phyloP scores from a whole-genome alignment of 345 rosid species.

The Moricandia moricandioides region DNA sequence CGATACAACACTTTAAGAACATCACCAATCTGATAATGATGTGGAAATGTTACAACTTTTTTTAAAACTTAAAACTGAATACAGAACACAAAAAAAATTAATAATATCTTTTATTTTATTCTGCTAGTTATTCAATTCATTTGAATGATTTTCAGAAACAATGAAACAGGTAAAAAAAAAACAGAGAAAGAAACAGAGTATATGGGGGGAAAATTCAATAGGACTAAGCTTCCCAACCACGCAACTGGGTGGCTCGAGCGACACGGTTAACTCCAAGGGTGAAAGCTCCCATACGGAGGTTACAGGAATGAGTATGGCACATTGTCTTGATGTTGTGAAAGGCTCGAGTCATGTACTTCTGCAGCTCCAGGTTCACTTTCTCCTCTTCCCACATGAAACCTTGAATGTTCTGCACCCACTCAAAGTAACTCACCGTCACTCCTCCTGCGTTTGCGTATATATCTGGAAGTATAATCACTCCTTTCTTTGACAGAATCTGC shows the following conservation, averaged over 20 bases:
- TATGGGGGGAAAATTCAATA: not conserved
- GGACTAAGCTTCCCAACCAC: slow-evolving; percentile 92
- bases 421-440: slow-evolving; percentile 98
- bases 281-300: slow-evolving; percentile 98
- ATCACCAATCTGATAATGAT: not conserved
- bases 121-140: not conserved
- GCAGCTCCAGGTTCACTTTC: slow-evolving; percentile 71
- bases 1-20: not conserved
- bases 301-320: slow-evolving; percentile 84
- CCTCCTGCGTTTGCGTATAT: slow-evolving; percentile 98
- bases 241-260: slow-evolving; percentile 76
- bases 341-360: slow-evolving; percentile 83
- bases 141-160: not conserved
- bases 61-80: not conserved
- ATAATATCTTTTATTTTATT: not conserved
- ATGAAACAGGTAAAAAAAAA: not conserved
- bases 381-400: slow-evolving; percentile 99
- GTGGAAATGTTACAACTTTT: not conserved
- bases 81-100: not conserved
- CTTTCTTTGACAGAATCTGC: slow-evolving; percentile 91
- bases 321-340: slow-evolving; percentile 78
- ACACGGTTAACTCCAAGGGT: slow-evolving; percentile 95
- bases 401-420: slow-evolving; percentile 99
- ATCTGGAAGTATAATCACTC: slow-evolving; percentile 87
- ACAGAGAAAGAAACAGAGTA: not conserved